These are phyloP conservation scores for Lecanicillium sp. DNA, from an alignment of 2,329 filamentous ascomycete species.

Conservation along the genomic window DNA sequence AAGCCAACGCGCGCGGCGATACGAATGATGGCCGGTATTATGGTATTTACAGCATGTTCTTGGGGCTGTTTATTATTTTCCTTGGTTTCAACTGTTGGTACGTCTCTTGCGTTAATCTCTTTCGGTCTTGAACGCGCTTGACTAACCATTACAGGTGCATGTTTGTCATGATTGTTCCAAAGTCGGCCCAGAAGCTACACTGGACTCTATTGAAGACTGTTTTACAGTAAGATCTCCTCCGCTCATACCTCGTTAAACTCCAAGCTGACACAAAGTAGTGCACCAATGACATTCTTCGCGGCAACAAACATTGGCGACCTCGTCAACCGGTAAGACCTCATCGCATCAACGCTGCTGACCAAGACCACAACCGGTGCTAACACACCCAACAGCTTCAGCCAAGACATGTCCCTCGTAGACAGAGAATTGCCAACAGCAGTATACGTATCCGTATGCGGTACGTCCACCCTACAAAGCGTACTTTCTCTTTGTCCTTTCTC, in stretches of 20 bases:
- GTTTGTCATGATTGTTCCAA: conserved; percentile 2
- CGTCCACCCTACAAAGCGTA: too few relatives aligned
- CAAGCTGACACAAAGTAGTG: neutral
- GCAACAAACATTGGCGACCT: conserved; percentile 12
- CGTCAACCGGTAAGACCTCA: conserved; percentile 6
- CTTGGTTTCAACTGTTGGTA: conserved; percentile 6
- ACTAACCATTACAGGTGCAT: conserved; percentile 2
- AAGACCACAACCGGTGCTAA: neutral
- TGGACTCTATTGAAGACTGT: neutral
- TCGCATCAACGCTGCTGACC: too few relatives aligned
- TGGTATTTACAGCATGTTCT: neutral
- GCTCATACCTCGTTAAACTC: neutral
- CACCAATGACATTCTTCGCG: conserved; percentile 13
- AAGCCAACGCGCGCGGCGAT: conserved; percentile 1
- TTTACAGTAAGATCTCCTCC: neutral
- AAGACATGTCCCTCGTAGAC: conserved; percentile 4
- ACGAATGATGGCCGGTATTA: conserved; percentile 1
- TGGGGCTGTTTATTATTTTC: neutral
- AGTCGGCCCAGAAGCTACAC: conserved; percentile 2
- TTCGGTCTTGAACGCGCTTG: too few relatives aligned
- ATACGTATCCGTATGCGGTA: neutral
- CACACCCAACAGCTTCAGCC: conserved; percentile 12
- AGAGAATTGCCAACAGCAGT: conserved; percentile 4
- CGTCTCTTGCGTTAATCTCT: too few relatives aligned
- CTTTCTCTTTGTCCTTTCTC: neutral